These are phyloP conservation scores for Candida nonsorbophila DNA, from an alignment of 805 yeast genomes.

Conservation along the genomic window DNA sequence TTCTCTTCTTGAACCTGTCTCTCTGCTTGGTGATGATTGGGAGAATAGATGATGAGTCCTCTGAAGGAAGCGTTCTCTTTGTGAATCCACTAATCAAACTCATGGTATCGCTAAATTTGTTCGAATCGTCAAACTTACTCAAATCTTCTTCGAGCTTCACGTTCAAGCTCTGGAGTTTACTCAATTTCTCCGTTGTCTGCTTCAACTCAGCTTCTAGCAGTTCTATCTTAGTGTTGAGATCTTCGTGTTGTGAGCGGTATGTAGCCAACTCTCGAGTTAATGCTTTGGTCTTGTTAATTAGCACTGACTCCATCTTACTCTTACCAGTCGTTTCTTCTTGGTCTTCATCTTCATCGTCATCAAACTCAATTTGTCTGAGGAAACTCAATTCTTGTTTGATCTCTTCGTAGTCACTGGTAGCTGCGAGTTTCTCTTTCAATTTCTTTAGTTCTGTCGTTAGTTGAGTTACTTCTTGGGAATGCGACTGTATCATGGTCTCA, in stretches of 20 bases:
- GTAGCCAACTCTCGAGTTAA: conserved; percentile 66
- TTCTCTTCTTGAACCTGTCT: conserved; percentile 83
- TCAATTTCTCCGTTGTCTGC: conserved; percentile 31
- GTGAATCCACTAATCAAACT: conserved; percentile 59
- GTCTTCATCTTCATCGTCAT: conserved; percentile 36
- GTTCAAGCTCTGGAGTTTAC: conserved; percentile 42
- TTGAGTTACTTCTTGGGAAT: conserved; percentile 43
- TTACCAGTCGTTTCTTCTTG: conserved; percentile 17
- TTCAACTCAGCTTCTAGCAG: conserved; percentile 34
- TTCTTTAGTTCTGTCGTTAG: conserved; percentile 45
- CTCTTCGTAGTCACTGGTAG: conserved; percentile 71
- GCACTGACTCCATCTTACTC: conserved; percentile 46
- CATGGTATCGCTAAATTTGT: conserved; percentile 49
- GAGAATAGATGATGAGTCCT: conserved; percentile 48
- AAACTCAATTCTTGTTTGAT: conserved; percentile 71
- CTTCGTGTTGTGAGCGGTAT: conserved; percentile 54
- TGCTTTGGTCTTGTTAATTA: conserved; percentile 66
- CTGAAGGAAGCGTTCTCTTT: conserved; percentile 8
- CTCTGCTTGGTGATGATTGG: conserved; percentile 93
- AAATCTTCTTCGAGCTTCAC: conserved; percentile 71
- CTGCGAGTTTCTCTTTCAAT: conserved; percentile 44
- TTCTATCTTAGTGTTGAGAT: conserved; percentile 33
- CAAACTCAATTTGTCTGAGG: conserved; percentile 72
- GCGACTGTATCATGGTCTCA: conserved; percentile 28
- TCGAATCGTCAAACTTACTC: conserved; percentile 46